Conservation (phyloP, 1,139 yeast genomes). For the Lizanozyma gosingica region DNA sequence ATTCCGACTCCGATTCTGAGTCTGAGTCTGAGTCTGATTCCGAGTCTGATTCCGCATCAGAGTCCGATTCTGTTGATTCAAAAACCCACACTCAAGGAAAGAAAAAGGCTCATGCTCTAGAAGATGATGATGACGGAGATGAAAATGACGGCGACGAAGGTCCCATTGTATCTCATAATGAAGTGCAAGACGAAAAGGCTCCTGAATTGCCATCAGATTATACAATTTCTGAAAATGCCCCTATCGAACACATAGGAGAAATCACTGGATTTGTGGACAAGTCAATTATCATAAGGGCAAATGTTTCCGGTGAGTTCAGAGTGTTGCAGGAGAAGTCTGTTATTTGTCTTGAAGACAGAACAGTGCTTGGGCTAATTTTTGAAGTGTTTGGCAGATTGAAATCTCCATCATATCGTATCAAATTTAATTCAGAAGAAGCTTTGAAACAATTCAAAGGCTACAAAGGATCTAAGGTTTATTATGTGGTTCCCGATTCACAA, state of each 20-base stretch:
- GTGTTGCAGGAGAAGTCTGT: conserved; percentile 77
- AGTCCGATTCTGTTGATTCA: conserved; percentile 9
- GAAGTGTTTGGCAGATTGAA: conserved; percentile 90
- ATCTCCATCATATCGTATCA: conserved; percentile 73
- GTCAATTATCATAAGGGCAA: conserved; percentile 64
- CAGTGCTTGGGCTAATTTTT: conserved; percentile 70
- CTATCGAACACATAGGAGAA: conserved; percentile 68
- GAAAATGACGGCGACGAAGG: conserved; percentile 33
- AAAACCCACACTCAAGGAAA: conserved; percentile 10
- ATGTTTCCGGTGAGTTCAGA: conserved; percentile 76
- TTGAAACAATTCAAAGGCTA: conserved; percentile 32
- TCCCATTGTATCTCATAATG: conserved; percentile 76
- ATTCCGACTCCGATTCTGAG: conserved; percentile 5
- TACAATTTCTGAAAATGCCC: conserved; percentile 45
- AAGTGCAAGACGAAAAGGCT: conserved; percentile 58
- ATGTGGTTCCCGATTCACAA: conserved; percentile 74
- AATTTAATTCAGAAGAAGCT: conserved; percentile 49
- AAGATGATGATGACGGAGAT: conserved; percentile 24
- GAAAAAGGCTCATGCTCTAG: conserved; percentile 12
- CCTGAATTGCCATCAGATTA: conserved; percentile 66
- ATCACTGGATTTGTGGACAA: conserved; percentile 63
- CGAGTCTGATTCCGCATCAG: conserved; percentile 14
- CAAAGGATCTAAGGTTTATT: conserved; percentile 55
- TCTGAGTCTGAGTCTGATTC: conserved; percentile 6
- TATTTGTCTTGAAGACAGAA: conserved; percentile 66